Percentiles rank a stretch among this genome's conserved stretches.
Conservation (phyloP, 2,329 filamentous ascomycete genomes). For the Tolypocladium pustulatum region DNA sequence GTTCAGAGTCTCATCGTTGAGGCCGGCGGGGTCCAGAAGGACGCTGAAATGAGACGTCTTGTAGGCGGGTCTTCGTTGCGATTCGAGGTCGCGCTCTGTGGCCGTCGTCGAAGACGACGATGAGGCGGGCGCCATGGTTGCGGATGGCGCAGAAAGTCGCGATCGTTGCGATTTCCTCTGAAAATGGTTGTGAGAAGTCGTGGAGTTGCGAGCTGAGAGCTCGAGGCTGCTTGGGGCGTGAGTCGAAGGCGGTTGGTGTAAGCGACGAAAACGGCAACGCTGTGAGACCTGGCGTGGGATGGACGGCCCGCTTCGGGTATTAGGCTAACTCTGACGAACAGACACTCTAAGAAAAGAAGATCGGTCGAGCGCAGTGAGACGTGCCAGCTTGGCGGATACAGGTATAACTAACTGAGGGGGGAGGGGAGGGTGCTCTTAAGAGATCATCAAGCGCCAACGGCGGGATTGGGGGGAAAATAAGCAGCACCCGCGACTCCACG, state of each 20-base stretch:
- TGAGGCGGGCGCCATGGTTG: constrained; percentile 3
- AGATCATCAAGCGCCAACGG: not conserved
- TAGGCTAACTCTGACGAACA: not conserved
- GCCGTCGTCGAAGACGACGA: constrained; percentile 10
- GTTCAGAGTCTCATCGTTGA: constrained; percentile 46
- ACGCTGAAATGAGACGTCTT: constrained; percentile 37
- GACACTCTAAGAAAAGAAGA: not conserved
- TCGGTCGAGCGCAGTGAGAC: not conserved
- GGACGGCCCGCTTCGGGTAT: not conserved
- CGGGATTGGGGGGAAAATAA: not conserved
- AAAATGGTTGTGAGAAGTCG: not conserved
- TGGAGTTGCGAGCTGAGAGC: not conserved
- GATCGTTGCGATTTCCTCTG: not conserved
- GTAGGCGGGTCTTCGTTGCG: constrained; percentile 19
- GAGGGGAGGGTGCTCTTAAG: not conserved
- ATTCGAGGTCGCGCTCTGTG: constrained; percentile 31
- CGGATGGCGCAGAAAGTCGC: not conserved
- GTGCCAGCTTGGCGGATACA: not conserved
- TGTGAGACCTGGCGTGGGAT: not conserved
- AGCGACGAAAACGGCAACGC: not conserved
- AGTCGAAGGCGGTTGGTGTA: not conserved
- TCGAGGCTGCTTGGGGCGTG: not conserved
- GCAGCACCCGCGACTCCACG: not conserved
- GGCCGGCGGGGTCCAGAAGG: constrained; percentile 45
- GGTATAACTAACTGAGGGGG: not conserved